phyloP scores from a whole-genome alignment of 345 rosid genomes.

The Ceriops tagal region DNA sequence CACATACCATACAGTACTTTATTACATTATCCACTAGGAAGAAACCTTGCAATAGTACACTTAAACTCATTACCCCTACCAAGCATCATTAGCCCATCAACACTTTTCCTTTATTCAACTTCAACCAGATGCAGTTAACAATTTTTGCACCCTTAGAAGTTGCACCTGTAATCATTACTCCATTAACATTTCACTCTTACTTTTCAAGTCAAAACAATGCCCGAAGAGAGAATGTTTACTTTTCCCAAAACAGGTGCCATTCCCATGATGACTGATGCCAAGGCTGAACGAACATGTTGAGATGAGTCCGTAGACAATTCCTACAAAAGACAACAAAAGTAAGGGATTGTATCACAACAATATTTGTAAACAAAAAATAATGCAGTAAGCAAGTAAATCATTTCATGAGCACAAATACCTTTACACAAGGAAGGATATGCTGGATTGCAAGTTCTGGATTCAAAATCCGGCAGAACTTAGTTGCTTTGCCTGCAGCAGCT shows the following conservation, averaged over 20 bases:
- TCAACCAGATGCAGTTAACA: no score
- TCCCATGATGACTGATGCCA: slow-evolving; percentile 99
- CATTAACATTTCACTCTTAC: no score
- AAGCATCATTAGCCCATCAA: no score
- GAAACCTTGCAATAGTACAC: background rate
- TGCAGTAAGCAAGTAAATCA: slow-evolving; percentile 4
- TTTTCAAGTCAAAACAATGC: background rate
- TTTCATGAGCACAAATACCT: slow-evolving; percentile 42
- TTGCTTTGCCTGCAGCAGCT: slow-evolving; percentile 96
- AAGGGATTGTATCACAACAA: background rate
- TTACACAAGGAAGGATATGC: slow-evolving; percentile 83
- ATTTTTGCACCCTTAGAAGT: no score
- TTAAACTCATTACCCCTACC: no score
- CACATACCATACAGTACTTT: background rate
- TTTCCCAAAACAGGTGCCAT: slow-evolving; percentile 90
- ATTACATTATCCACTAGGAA: background rate
- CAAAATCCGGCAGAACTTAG: slow-evolving; percentile 86
- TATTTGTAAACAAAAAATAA: background rate
- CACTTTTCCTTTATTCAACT: no score
- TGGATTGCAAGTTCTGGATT: slow-evolving; percentile 83
- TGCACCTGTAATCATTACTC: no score
- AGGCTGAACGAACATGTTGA: slow-evolving; percentile 95
- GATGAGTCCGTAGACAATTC: slow-evolving; percentile 95
- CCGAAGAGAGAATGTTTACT: slow-evolving; percentile 18
- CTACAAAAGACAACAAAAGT: slow-evolving; percentile 37